phyloP scores from a whole-genome alignment of 2,329 filamentous ascomycete species.

The Thelonectria rubi region DNA sequence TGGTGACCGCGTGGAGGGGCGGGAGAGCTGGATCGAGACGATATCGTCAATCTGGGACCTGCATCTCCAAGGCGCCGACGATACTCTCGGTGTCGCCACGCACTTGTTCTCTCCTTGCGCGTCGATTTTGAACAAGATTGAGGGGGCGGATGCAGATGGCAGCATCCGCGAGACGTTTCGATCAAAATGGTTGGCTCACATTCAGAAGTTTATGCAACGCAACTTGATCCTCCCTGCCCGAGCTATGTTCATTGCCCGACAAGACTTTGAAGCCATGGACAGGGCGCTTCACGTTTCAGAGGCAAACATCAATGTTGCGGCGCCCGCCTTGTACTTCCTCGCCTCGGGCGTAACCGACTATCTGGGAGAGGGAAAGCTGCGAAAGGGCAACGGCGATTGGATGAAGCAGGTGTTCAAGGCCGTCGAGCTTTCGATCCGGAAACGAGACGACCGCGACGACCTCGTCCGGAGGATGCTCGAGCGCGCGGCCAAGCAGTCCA shows the following conservation, averaged over 20 bases:
- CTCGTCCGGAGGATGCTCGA: constrained; percentile 46
- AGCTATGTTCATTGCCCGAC: constrained; percentile 55
- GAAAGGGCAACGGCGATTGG: constrained; percentile 50
- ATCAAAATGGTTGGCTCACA: constrained; percentile 55
- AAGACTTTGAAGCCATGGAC: constrained; percentile 53
- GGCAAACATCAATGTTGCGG: constrained; percentile 48
- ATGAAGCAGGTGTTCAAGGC: constrained; percentile 49
- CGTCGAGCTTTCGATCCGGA: constrained; percentile 42
- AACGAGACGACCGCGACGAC: constrained; percentile 37
- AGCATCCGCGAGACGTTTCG: constrained; percentile 30
- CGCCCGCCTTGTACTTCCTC: constrained; percentile 57
- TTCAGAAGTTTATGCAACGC: constrained; percentile 59
- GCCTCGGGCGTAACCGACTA: constrained; percentile 44
- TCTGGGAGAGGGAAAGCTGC: constrained; percentile 40
- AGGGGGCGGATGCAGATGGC: constrained; percentile 35
- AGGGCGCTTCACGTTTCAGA: constrained; percentile 52
- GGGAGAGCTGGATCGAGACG: constrained; percentile 58
- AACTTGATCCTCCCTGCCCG: constrained; percentile 63
- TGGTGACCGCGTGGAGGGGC: constrained; percentile 47
- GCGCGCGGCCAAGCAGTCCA: constrained; percentile 43
- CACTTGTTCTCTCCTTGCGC: constrained; percentile 54
- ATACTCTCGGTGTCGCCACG: constrained; percentile 59
- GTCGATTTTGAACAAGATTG: constrained; percentile 53
- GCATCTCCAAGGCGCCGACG: constrained; percentile 59
- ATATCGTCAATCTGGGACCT: constrained; percentile 61